Percentiles rank a stretch among this genome's conserved stretches.
phyloP scores from a whole-genome alignment of 345 rosid genomes.

The Ailanthus altissimus region DNA sequence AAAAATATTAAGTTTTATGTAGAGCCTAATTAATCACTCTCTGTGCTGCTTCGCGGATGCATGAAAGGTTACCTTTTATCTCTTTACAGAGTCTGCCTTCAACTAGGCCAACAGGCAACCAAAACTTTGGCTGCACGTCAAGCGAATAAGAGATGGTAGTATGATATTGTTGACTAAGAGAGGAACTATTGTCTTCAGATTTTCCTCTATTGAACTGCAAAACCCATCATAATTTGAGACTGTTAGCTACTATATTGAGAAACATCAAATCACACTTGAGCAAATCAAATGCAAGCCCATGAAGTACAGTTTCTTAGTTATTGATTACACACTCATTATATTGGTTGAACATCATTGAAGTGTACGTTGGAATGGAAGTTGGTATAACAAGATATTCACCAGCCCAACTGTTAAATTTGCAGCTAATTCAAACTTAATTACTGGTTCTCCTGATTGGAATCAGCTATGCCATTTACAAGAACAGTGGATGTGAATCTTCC shows the following conservation, averaged over 20 bases:
- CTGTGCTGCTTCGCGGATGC: constrained; percentile 64
- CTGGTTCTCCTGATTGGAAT: neutral
- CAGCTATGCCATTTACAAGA: neutral
- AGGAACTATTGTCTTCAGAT: constrained; percentile 28
- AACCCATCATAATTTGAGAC: constrained; percentile 7
- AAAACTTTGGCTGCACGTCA: constrained; percentile 74
- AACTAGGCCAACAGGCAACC: constrained; percentile 77
- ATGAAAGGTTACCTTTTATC: constrained; percentile 65
- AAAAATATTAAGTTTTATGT: constrained; percentile 14
- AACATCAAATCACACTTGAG: neutral
- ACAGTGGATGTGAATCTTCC: neutral
- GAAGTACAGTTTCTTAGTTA: neutral
- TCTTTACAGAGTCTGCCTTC: constrained; percentile 81
- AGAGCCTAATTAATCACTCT: constrained; percentile 33
- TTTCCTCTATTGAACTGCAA: constrained; percentile 49
- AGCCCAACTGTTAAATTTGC: neutral
- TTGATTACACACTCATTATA: neutral
- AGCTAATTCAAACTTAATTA: neutral
- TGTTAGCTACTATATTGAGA: neutral
- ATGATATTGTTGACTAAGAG: constrained; percentile 40
- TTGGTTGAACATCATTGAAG: neutral
- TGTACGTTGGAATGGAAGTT: neutral
- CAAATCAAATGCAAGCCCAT: neutral
- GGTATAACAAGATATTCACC: neutral
- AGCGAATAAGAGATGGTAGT: constrained; percentile 66